Percentiles rank a stretch among this genome's conserved stretches.
phyloP scores from a whole-genome alignment of 2,329 filamentous ascomycete species.

The Claviceps spartinae region DNA sequence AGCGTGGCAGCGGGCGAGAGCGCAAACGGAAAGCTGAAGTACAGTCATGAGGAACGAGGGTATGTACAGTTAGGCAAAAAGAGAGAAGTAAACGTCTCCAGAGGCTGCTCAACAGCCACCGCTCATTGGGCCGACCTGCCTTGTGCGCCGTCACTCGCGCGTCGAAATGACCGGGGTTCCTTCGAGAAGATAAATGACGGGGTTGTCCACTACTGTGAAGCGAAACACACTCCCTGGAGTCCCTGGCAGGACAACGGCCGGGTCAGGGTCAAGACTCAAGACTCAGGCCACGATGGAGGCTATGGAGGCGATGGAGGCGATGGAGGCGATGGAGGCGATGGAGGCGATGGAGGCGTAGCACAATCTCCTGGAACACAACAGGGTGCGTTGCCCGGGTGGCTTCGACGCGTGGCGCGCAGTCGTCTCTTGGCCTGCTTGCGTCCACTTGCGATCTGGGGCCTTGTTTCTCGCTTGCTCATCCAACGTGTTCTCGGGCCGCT shows the following conservation, averaged over 20 bases:
- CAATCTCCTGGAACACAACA: too few relatives aligned
- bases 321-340: background rate
- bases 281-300: background rate
- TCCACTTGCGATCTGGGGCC: background rate
- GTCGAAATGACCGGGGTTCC: background rate
- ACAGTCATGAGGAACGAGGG: constrained; percentile 28
- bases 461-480: background rate
- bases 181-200: background rate
- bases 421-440: background rate
- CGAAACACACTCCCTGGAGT: background rate
- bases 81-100: constrained; percentile 7
- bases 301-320: too few relatives aligned
- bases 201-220: background rate
- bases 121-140: background rate
- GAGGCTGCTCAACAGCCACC: background rate
- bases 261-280: background rate
- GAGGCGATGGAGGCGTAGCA: too few relatives aligned
- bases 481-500: background rate
- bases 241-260: too few relatives aligned
- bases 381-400: too few relatives aligned
- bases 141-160: background rate
- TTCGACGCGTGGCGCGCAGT: background rate
- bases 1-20: constrained; percentile 31
- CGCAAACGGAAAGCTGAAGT: constrained; percentile 33
- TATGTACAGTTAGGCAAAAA: constrained; percentile 11